A percentile compares a stretch with the other conserved stretches of the same genome.
phyloP scores from a whole-genome alignment of 257 asterid genomes.

The Capsicum baccatum region DNA sequence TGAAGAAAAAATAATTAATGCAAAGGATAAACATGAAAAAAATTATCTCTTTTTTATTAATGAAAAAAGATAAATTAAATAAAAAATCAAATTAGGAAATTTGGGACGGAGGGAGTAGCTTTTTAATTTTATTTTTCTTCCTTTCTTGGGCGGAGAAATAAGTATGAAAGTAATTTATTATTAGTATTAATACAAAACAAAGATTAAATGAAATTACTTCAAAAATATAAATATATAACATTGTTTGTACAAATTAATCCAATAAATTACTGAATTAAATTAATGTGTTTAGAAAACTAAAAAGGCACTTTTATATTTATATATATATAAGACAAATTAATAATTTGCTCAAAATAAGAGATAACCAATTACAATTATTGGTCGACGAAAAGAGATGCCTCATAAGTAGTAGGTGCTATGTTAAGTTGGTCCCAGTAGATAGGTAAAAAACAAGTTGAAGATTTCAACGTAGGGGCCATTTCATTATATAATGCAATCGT shows the following conservation, averaged over 20 bases:
- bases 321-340: neutral
- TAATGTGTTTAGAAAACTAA: neutral
- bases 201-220: neutral
- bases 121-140: neutral
- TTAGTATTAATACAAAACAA: neutral
- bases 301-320: neutral
- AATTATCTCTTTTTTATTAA: too few relatives aligned
- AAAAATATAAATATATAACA: neutral
- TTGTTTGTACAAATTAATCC: neutral
- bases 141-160: neutral
- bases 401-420: neutral
- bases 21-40: too few relatives aligned
- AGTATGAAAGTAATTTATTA: neutral
- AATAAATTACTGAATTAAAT: neutral
- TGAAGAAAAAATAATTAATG: too few relatives aligned
- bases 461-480: slow-evolving; percentile 62
- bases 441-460: slow-evolving; percentile 49
- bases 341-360: neutral
- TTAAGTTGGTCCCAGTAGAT: slow-evolving; percentile 47
- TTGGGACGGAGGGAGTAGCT: neutral
- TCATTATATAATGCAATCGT: neutral
- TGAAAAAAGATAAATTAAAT: too few relatives aligned
- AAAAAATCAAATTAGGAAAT: too few relatives aligned
- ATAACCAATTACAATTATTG: neutral
- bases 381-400: neutral